Conservation (phyloP, 2,329 filamentous ascomycete species). For the Colletotrichum sp. region DNA sequence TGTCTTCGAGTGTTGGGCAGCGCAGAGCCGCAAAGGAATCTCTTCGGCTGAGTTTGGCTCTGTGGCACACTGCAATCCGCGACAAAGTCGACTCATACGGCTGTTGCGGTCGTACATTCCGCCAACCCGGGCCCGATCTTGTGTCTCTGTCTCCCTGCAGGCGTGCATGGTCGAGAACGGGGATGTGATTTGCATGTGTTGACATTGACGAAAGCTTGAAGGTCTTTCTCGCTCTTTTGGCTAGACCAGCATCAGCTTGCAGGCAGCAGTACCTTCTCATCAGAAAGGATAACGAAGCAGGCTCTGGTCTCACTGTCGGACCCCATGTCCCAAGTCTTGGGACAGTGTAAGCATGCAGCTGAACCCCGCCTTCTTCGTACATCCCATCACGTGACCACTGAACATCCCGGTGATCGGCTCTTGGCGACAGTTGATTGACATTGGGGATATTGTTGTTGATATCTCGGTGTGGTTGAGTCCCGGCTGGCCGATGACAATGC, state of each 20-base stretch:
- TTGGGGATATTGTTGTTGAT: not conserved
- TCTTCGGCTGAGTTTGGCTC: not conserved
- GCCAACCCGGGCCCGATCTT: not conserved
- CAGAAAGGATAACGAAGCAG: not conserved
- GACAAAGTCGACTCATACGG: not conserved
- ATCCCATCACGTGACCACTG: not conserved
- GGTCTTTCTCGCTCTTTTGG: not conserved
- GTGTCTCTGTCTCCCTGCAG: not conserved
- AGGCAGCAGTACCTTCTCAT: not conserved
- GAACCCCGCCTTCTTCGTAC: not conserved
- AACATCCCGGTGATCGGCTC: not conserved
- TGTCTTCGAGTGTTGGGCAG: not conserved
- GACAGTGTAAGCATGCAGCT: not conserved
- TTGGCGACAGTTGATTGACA: not conserved
- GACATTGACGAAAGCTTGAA: not conserved
- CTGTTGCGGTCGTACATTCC: not conserved
- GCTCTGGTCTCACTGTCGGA: not conserved
- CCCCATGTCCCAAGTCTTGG: not conserved
- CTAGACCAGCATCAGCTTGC: not conserved
- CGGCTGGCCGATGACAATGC: not conserved
- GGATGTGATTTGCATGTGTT: not conserved
- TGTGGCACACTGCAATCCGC: not conserved
- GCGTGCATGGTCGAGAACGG: not conserved
- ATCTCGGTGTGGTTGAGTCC: not conserved
- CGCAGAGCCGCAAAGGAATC: not conserved